phyloP scores from a whole-genome alignment of 495 filamentous ascomycete species.

The Lophium mytilinum region DNA sequence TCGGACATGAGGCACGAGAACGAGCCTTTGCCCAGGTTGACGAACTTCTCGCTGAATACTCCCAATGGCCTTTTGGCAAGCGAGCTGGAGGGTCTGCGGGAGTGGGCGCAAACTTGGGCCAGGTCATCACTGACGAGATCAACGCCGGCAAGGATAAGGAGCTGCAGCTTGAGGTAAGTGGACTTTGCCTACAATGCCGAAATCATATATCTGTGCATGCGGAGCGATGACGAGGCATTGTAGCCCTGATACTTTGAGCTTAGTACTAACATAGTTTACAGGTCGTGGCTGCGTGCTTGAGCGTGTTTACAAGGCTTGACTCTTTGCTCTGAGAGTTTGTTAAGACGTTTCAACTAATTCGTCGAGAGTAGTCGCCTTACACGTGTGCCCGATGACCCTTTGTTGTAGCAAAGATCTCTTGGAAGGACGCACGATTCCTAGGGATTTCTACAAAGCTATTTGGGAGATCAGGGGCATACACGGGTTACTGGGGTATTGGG shows the following conservation, averaged over 20 bases:
- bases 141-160: slow-evolving; percentile 81
- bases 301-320: slow-evolving; percentile 93
- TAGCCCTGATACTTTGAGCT: too few relatives aligned
- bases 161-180: slow-evolving; percentile 79
- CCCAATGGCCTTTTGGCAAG: slow-evolving; percentile 89
- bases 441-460: too few relatives aligned
- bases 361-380: background rate
- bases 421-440: too few relatives aligned
- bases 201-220: too few relatives aligned
- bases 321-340: slow-evolving; percentile 59
- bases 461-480: too few relatives aligned
- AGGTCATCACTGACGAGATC: slow-evolving; percentile 80
- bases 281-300: slow-evolving; percentile 90
- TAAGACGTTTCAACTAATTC: background rate
- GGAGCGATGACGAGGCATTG: too few relatives aligned
- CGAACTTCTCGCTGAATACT: slow-evolving; percentile 89
- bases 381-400: too few relatives aligned
- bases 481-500: too few relatives aligned
- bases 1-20: slow-evolving; percentile 90
- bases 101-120: slow-evolving; percentile 89
- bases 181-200: too few relatives aligned
- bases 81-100: slow-evolving; percentile 64
- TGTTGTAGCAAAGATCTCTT: too few relatives aligned
- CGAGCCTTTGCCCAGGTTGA: slow-evolving; percentile 94
- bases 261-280: slow-evolving; percentile 26